Base-by-base conservation (phyloP, 345 rosid species). In the Aegle marmelos region DNA sequence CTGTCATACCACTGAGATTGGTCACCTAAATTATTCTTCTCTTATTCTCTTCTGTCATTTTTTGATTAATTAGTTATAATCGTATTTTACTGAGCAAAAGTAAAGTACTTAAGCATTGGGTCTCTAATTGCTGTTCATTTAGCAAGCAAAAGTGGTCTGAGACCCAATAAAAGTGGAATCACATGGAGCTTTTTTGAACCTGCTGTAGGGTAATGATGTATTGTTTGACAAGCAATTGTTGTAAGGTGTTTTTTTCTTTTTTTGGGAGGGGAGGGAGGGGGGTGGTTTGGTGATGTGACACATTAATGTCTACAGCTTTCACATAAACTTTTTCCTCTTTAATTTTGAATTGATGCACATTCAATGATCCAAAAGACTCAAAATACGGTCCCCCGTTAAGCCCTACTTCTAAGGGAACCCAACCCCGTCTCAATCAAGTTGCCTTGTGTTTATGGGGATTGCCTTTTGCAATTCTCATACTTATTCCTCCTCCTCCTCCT, bases 401-500 rank as follows among this genome's bases (percentile, higher is more conserved):
- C 83, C 82, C 83, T 72, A 11, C 82, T 79, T 79, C 67, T 19
- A 62, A 75, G 83, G 84, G 54, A 86, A 79, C 58, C 78, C 65
- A 81, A 81, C 57, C 78, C 76, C 59, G 48, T 16, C 56, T 59
- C 68, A 17, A 64, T 75, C 84, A 9, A 37, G 22, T 72, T 78
- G 30, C 57, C 59, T 59, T 60, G 31, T 2, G 11, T 30, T 6
- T 34, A 70, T 56, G 53, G 79, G 80, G 65, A 58, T 77, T 30
- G 33, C 68, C 54, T 76, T 45, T 24, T 3, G 21, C 28, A 58
- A 28, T 7, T 19, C 36, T 33, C 34, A 14, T 50, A 10, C 14
- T 41, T 10, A 41, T 67, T 33, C 7, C 28, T n/a, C n/a, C n/a
- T n/a, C n/a, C n/a, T n/a, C 30, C 19, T 28, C 63, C 14, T 17